A percentile compares a stretch with the other conserved stretches of the same genome.
Conservation (phyloP, 2,329 filamentous ascomycete genomes). For the Tolypocladium guangdongense region DNA sequence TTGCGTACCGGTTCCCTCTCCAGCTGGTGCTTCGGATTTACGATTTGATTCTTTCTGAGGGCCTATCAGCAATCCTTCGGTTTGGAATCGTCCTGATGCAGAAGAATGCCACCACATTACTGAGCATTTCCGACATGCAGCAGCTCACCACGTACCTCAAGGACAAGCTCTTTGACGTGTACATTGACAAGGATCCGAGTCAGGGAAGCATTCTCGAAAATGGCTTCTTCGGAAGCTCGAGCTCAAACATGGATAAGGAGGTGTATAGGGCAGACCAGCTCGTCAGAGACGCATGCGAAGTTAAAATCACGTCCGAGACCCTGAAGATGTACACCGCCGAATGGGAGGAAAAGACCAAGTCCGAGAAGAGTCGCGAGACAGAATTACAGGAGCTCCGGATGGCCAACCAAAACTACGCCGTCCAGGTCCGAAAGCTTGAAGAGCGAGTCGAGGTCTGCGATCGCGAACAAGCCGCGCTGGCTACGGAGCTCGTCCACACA, state of each 20-base stretch:
- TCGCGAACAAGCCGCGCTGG: conserved; percentile 79
- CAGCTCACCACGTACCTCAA: conserved; percentile 83
- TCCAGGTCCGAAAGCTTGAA: conserved; percentile 75
- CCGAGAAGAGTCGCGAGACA: conserved; percentile 69
- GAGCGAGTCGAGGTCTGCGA: conserved; percentile 82
- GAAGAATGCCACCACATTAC: conserved; percentile 70
- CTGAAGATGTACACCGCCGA: conserved; percentile 72
- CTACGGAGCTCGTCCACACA: conserved; percentile 80
- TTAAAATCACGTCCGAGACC: conserved; percentile 74
- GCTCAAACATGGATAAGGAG: conserved; percentile 83
- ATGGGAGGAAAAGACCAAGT: conserved; percentile 84
- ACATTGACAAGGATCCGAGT: conserved; percentile 89
- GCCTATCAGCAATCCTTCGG: conserved; percentile 82
- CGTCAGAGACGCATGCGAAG: conserved; percentile 81
- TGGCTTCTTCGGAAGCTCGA: conserved; percentile 92
- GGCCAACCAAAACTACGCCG: conserved; percentile 54
- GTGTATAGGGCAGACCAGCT: conserved; percentile 91
- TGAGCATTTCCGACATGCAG: conserved; percentile 84
- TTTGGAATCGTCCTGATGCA: conserved; percentile 96
- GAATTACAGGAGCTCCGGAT: conserved; percentile 67
- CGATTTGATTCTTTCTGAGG: conserved; percentile 88
- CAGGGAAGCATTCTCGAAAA: conserved; percentile 90
- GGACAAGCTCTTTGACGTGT: conserved; percentile 89
- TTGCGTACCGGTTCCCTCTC: conserved; percentile 92
- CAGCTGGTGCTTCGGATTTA: conserved; percentile 95